These are phyloP conservation scores for Irpex sp. DNA, from an alignment of 1,284 basidiomycete species.

Conservation along the genomic window DNA sequence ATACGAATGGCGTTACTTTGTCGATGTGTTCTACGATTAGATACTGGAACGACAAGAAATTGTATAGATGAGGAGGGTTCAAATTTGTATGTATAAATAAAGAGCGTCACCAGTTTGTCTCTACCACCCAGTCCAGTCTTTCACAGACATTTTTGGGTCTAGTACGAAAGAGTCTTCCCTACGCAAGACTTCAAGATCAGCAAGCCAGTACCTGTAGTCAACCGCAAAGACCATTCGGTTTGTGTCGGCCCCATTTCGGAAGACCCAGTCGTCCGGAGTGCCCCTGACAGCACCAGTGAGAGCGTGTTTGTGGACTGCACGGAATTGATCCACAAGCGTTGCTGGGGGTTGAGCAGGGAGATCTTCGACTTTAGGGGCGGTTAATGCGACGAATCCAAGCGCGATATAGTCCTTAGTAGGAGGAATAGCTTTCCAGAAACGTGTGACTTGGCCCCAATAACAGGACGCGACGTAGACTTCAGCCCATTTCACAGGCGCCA, in stretches of 20 bases:
- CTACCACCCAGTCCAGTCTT: not conserved
- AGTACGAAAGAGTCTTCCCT: not conserved
- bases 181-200: not conserved
- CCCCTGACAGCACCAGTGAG: not conserved
- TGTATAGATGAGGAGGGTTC: too few species aligned
- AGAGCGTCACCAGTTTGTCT: too few species aligned
- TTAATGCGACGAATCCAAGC: not conserved
- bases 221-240: not conserved
- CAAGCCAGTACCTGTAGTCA: not conserved
- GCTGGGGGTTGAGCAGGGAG: not conserved
- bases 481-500: not conserved
- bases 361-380: not conserved
- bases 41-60: too few species aligned
- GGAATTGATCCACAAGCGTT: not conserved
- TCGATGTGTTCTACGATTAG: too few species aligned
- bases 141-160: not conserved
- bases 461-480: not conserved
- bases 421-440: not conserved
- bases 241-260: not conserved
- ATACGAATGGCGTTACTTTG: too few species aligned
- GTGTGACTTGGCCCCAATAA: not conserved
- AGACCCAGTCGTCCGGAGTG: not conserved
- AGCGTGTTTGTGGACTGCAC: not conserved
- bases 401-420: not conserved
- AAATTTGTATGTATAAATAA: too few species aligned